Percentiles rank a stretch among this genome's conserved stretches.
phyloP scores from a whole-genome alignment of 805 yeast species.

The Groenewaldozyma tartarivorans region DNA sequence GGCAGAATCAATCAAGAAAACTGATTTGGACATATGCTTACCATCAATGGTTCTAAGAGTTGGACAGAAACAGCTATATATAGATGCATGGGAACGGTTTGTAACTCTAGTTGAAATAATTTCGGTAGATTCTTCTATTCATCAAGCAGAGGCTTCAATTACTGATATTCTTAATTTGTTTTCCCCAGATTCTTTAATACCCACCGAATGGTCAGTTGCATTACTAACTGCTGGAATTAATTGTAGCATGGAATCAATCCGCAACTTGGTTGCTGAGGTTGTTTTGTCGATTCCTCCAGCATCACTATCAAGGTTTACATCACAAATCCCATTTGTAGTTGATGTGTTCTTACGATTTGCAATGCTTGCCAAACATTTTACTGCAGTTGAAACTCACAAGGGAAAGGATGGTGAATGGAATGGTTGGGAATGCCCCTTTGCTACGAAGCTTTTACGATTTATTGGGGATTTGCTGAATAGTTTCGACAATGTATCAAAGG shows the following conservation, averaged over 20 bases:
- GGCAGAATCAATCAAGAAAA: constrained; percentile 44
- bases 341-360: constrained; percentile 42
- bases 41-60: constrained; percentile 39
- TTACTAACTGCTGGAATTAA: constrained; percentile 67
- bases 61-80: constrained; percentile 21
- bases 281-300: constrained; percentile 42
- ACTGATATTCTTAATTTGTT: constrained; percentile 51
- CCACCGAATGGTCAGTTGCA: constrained; percentile 63
- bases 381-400: constrained; percentile 33
- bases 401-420: too few species aligned
- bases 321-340: background rate
- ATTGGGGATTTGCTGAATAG: constrained; percentile 31
- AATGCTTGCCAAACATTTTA: constrained; percentile 54
- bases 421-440: constrained; percentile 43
- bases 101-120: constrained; percentile 69
- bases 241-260: constrained; percentile 69
- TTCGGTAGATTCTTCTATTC: constrained; percentile 76
- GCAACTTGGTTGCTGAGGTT: constrained; percentile 50
- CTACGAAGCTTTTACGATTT: constrained; percentile 40
- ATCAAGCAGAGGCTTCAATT: constrained; percentile 73
- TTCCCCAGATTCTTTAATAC: constrained; percentile 39
- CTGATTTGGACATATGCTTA: constrained; percentile 23
- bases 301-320: constrained; percentile 37
- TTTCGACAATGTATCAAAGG: constrained; percentile 23
- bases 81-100: constrained; percentile 60